Percentiles rank a stretch among this genome's conserved stretches.
These are phyloP conservation scores for Globisporangium paroecandrum DNA, from an alignment of 352 stramenopile species.

Conservation along the genomic window DNA sequence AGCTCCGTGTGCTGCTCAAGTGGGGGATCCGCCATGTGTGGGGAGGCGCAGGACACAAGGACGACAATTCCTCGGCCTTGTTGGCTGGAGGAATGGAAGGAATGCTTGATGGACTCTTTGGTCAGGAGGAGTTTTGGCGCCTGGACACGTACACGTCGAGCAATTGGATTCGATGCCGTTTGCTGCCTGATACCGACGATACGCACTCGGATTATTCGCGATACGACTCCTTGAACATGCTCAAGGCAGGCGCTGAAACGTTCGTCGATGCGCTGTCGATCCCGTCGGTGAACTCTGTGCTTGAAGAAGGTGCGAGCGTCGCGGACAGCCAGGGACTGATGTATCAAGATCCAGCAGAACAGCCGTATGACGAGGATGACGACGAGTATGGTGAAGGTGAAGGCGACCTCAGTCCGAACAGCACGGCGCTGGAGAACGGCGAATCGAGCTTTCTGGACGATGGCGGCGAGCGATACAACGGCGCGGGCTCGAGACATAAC, in stretches of 20 bases:
- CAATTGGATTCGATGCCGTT: constrained; percentile 82
- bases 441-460: constrained; percentile 20
- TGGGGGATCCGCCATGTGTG: constrained; percentile 83
- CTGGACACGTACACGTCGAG: constrained; percentile 84
- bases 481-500: constrained; percentile 4
- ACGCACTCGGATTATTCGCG: constrained; percentile 46
- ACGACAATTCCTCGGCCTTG: background rate
- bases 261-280: constrained; percentile 19
- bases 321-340: constrained; percentile 6
- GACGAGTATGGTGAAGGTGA: constrained; percentile 33
- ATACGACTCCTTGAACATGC: constrained; percentile 25
- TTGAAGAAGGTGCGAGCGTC: constrained; percentile 18
- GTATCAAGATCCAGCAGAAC: constrained; percentile 26
- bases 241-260: constrained; percentile 19
- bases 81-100: constrained; percentile 18
- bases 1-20: constrained; percentile 68
- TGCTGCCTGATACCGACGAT: constrained; percentile 77
- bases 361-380: constrained; percentile 37
- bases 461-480: constrained; percentile 9
- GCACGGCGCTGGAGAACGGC: constrained; percentile 4
- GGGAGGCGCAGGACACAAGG: constrained; percentile 20
- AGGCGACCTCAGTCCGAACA: constrained; percentile 6
- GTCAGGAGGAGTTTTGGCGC: constrained; percentile 75
- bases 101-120: constrained; percentile 33
- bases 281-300: constrained; percentile 11